Percentiles rank a stretch among this genome's conserved stretches.
phyloP scores from a whole-genome alignment of 1,284 basidiomycete genomes.

The Rhodotorula sp. region DNA sequence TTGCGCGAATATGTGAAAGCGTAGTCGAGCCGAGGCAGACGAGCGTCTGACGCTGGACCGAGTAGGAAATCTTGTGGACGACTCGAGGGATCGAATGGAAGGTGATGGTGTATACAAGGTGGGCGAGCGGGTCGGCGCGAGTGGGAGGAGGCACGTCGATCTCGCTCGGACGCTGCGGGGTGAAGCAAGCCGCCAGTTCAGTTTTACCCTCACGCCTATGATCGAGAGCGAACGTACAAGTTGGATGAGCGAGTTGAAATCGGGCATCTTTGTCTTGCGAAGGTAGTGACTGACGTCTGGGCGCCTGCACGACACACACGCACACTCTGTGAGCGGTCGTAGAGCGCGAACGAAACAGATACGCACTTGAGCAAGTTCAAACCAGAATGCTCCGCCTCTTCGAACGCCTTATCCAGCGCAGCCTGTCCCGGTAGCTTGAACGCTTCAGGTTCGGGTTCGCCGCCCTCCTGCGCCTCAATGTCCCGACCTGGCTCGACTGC shows the following conservation, averaged over 20 bases:
- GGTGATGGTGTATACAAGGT: constrained; percentile 11
- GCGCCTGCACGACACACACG: background rate
- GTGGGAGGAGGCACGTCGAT: background rate
- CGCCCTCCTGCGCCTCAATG: background rate
- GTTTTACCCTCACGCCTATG: no score
- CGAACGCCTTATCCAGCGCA: background rate
- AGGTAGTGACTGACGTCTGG: constrained; percentile 1
- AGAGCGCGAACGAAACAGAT: no score
- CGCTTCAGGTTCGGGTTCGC: background rate
- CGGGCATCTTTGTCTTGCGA: constrained; percentile 5
- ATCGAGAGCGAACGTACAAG: background rate
- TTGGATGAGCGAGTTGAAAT: constrained; percentile 2
- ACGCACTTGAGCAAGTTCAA: constrained; percentile 6
- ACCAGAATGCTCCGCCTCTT: background rate
- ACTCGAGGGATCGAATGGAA: constrained; percentile 5
- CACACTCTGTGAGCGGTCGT: background rate
- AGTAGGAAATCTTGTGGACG: background rate
- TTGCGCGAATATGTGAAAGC: constrained; percentile 15
- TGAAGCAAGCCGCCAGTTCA: background rate
- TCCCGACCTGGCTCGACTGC: no score
- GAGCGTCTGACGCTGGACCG: background rate
- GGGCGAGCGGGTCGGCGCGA: constrained; percentile 6
- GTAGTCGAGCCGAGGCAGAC: constrained; percentile 23
- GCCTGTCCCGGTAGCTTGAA: background rate
- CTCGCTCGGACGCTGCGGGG: background rate